A percentile compares a stretch with the other conserved stretches of the same genome.
Evolutionary conservation across 495 filamentous ascomycete genomes (phyloP).

Genomic region (Penicillium odoratum): DNA sequence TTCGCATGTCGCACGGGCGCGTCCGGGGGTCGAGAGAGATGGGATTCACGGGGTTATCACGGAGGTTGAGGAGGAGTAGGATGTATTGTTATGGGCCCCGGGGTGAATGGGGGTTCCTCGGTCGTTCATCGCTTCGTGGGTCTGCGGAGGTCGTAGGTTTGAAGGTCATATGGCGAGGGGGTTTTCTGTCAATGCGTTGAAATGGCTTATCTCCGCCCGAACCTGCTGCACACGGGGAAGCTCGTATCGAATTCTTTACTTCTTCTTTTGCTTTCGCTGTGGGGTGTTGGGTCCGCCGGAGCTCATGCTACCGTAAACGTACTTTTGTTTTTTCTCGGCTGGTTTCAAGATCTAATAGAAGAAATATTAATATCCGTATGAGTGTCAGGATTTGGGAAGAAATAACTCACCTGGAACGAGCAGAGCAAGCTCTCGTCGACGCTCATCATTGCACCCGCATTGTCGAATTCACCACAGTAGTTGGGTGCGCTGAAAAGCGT

Average conservation of each 20-base stretch:
- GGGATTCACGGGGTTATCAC: constrained; percentile 15
- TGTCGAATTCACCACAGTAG: constrained; percentile 99
- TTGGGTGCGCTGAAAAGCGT: constrained; percentile 98
- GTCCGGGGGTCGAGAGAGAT: constrained; percentile 13
- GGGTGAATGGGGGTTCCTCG: constrained; percentile 26
- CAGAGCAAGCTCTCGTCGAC: constrained; percentile 98
- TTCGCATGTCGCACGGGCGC: constrained; percentile 24
- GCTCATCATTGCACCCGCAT: constrained; percentile 99
- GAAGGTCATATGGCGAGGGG: constrained; percentile 24
- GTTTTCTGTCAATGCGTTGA: constrained; percentile 21
- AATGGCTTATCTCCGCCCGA: constrained; percentile 83
- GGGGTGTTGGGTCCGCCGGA: constrained; percentile 83
- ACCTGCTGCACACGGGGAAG: constrained; percentile 85
- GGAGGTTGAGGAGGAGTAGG: constrained; percentile 12
- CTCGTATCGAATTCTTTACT: constrained; percentile 77
- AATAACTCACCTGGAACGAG: constrained; percentile 85
- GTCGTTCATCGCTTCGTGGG: constrained; percentile 37
- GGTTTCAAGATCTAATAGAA: constrained; percentile 87
- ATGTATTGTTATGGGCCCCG: constrained; percentile 18
- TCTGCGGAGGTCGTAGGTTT: constrained; percentile 23
- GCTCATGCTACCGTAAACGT: constrained; percentile 89
- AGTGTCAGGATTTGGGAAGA: constrained; percentile 18
- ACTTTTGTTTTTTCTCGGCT: constrained; percentile 99
- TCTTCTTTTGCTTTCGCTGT: constrained; percentile 88
- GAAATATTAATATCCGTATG: constrained; percentile 2